Base-by-base conservation (phyloP, 805 yeast genomes). In the Pichia cabralensis region DNA sequence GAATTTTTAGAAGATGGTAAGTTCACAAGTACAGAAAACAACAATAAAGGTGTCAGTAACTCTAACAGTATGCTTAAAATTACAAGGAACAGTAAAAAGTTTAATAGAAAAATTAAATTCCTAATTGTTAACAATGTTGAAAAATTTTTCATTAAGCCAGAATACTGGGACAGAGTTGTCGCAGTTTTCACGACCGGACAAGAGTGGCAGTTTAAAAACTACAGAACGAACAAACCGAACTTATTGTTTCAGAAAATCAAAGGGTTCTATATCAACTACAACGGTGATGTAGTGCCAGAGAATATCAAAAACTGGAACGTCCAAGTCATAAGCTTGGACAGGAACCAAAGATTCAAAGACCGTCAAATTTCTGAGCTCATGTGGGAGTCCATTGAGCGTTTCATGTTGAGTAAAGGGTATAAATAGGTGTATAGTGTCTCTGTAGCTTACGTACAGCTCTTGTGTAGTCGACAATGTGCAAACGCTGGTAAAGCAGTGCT, bases 171-270 rank as follows among this genome's bases (percentile, higher is more conserved):
- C 52, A 71, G 98, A 39, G 96, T 92, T 1, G 83, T 89, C 31
- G 96, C 95, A 0, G 82, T 92, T 25, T 80, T 92, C 62, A 89
- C 96, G 13, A 89, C 96, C 9, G 99, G 99, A 10, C 98, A 92
- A 61, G 67, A 78, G 35, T 92, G 99, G 99, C 99, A 92, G 61
- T 84, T 92, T 61, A 74, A 82, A 51, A 74, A 76, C 48, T 92
- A 89, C 59, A 81, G 80, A 53, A 80, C 86, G 75, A 67, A 75
- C 26, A 74, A 78, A 35, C 96, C 98, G 3, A 75, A 80, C 40
- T 65, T 65, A 28, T 65, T 92, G 43, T 92, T 92, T 58, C 92
- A 80, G 50, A 76, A 74, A 46, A 81, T 81, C 44, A 76, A 80
- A 40, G 98, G 98, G 2, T 88, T 74, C 52, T 82, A 74, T 48